Base-by-base conservation (phyloP, 2,329 filamentous ascomycete species). In the Lachnellula occidentalis region DNA sequence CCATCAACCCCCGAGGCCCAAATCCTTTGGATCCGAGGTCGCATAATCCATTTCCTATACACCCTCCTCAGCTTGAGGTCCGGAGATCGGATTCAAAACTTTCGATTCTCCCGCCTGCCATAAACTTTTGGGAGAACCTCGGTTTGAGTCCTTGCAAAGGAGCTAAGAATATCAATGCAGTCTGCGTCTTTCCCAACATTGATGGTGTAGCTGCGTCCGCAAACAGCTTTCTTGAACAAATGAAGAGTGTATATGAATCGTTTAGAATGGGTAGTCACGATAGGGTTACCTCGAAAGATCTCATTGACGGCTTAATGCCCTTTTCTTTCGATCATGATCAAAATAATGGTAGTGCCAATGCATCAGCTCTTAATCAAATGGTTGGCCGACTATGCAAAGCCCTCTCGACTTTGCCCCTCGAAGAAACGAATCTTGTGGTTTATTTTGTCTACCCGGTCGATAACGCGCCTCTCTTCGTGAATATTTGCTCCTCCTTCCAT, bases 41-140 rank as follows among this genome's bases (percentile, higher is more conserved):
- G 0, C 79, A 71, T 50, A 79, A 76, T 58, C 71, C 85, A 2
- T 87, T 87, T 59, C 74, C 77, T 41, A 80, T 94, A 2, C 79
- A 81, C 1, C 75, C 83, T 0, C 88, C 89, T 1, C 85, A 88
- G 64, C 73, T 94, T 37, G 84, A 89, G 60, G 75, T 95, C 11
- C 84, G 85, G 48, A 79, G 89, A 51, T 81, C 83, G 19, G 86
- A 90, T 39, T 78, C 78, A 1, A 81, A 80, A 47, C 79, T 91
- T 53, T 89, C 90, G 11, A 76, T 95, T 39, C 74, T 92, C 21
- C 87, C 90, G 2, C 81, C 88, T 0, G 86, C 88, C 0, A 74
- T 92, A 19, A 74, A 79, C 1, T 95, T 94, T 65, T 95, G 90
- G 90, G 89, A 94, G 66, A 84, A 85, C 46, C 73, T 95, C 17